Evolutionary conservation across 2,329 filamentous ascomycete species (phyloP), one percentile per base, ranked within the genome.

Genomic region (Pseudogymnoascus sp.): DNA sequence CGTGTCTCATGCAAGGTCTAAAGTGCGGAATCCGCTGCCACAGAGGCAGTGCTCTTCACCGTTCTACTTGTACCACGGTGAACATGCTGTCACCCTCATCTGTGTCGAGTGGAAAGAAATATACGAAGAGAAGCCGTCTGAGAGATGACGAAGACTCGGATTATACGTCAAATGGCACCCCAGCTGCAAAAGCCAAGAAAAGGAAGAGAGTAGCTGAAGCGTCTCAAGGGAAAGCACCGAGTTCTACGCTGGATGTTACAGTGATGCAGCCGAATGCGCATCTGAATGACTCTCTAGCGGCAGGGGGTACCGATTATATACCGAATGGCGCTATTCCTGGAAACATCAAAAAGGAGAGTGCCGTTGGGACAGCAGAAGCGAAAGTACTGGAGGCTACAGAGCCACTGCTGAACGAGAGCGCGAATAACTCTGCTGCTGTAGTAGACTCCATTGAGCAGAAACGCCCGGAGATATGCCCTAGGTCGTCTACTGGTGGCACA

Each of bases 11-110:
- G 57, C 57, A 39, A 25, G 37, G 22, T n/a, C 8, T 58, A 4
- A 58, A 58, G 25, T 58, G 57, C 34, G 57, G 57, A 18, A 39
- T 30, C 8, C 32, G 57, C 14, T 58, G 57, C 12, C 57, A 58
- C 7, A 38, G 22, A 39, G 25, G 25, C 18, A 20, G 32, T 14
- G 14, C 28, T 7, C 47, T 54, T 32, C 28, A 54, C 5, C 28
- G 18, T 34, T 12, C 47, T 4, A 54, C 47, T 8, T 54, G 47
- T 7, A 54, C 28, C 5, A 54, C 47, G 6, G 28, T 32, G 16
- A 54, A 54, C 20, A 32, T 34, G 47, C 4, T 54, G 7, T 20
- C 28, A 20, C 28, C 47, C 7, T 18, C 47, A 12, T 54, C 47
- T 20, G 32, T 54, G 28, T 28, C 22, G 0, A 22, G 14, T 8